Conservation (phyloP, 441 rosid species). For the Corymbia calophylla region DNA sequence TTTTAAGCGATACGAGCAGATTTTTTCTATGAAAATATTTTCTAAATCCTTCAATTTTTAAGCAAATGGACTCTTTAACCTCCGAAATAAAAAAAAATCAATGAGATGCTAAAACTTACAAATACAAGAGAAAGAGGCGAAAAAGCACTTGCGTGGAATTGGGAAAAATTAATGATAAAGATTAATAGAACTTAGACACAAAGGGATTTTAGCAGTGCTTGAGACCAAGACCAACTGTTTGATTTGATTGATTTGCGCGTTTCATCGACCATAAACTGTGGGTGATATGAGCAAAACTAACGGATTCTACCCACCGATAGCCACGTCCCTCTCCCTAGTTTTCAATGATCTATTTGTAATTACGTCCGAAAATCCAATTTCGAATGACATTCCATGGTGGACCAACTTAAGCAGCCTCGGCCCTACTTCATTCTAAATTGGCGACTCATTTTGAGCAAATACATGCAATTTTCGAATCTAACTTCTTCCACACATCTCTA, state of each 20-base stretch:
- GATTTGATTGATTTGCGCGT: not conserved
- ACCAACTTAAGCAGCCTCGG: not conserved
- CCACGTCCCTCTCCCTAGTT: not conserved
- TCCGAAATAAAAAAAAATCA: no score
- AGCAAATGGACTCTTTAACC: no score
- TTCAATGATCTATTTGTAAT: not conserved
- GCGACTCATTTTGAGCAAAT: not conserved
- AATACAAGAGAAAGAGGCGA: no score
- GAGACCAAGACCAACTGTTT: not conserved
- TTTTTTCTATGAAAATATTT: no score
- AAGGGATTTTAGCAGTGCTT: not conserved
- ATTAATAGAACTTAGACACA: not conserved
- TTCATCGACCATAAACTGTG: not conserved
- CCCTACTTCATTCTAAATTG: not conserved
- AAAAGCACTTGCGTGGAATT: not conserved
- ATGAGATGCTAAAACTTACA: no score
- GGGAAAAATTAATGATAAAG: not conserved
- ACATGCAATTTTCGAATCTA: not conserved
- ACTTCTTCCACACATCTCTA: not conserved
- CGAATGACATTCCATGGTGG: not conserved
- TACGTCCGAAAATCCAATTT: not conserved
- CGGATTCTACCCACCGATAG: not conserved
- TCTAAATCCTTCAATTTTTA: no score
- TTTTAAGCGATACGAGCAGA: not conserved
- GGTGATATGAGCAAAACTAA: not conserved